Evolutionary conservation across 2,329 filamentous ascomycete species (phyloP).

Genomic region (Metarhizium humberi): DNA sequence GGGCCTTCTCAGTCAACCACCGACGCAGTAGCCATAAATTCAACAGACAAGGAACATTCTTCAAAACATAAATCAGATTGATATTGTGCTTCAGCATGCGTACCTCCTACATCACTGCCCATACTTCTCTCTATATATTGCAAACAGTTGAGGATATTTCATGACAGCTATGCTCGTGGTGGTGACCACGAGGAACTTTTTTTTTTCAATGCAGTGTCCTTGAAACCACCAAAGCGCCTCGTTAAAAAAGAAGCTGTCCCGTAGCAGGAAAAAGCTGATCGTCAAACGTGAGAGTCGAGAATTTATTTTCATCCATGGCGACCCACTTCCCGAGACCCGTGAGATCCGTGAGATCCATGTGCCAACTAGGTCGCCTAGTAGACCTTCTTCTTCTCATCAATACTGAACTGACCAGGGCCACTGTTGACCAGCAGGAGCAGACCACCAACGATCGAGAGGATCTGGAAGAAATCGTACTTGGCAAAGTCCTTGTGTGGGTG

Average conservation of each 20-base stretch:
- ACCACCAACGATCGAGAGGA: slow-evolving; percentile 94
- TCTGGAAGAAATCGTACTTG: slow-evolving; percentile 99
- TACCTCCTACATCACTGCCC: background rate
- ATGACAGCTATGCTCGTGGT: slow-evolving; percentile 8
- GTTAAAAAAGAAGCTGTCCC: background rate
- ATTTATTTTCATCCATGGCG: slow-evolving; percentile 10
- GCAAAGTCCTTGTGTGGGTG: slow-evolving; percentile 99
- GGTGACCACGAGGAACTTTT: background rate
- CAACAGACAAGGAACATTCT: background rate
- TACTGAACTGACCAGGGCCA: slow-evolving; percentile 92
- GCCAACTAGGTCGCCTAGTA: slow-evolving; percentile 48
- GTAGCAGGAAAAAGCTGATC: background rate
- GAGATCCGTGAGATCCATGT: background rate
- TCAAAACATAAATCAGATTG: background rate
- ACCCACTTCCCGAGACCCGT: background rate
- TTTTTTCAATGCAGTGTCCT: slow-evolving; percentile 3
- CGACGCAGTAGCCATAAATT: too few relatives aligned
- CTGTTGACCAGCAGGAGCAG: slow-evolving; percentile 96
- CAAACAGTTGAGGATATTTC: slow-evolving; percentile 3
- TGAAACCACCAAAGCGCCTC: slow-evolving; percentile 1
- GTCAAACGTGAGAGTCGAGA: background rate
- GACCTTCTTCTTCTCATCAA: slow-evolving; percentile 99
- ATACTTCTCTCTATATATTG: slow-evolving; percentile 3
- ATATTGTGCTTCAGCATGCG: background rate
- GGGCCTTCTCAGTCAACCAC: too few relatives aligned